These are phyloP conservation scores for Ceratobasidium sp. DNA, from an alignment of 1,284 basidiomycete genomes.

Conservation along the genomic window DNA sequence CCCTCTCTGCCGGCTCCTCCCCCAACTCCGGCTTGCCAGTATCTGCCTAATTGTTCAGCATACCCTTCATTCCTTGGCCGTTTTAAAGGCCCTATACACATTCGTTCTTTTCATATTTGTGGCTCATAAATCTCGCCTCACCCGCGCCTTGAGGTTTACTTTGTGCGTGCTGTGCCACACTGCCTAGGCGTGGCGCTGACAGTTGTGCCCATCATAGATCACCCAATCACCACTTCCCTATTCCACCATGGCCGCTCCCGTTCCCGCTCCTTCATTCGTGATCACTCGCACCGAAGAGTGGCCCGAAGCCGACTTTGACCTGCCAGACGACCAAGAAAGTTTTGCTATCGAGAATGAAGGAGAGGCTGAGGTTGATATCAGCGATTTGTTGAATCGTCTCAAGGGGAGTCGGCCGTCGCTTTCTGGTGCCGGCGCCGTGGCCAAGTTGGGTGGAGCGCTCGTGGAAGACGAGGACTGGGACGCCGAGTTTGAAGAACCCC, in stretches of 20 bases:
- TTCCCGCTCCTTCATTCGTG: conserved; percentile 38
- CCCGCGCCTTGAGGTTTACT: conserved; percentile 34
- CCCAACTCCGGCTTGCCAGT: not conserved
- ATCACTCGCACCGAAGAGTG: conserved; percentile 64
- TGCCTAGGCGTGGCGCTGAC: conserved; percentile 23
- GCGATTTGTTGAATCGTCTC: conserved; percentile 5
- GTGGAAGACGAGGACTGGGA: conserved; percentile 73
- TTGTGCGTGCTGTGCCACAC: conserved; percentile 27
- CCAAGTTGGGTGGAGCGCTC: conserved; percentile 39
- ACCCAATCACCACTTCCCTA: conserved; percentile 14
- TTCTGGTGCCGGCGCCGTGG: conserved; percentile 43
- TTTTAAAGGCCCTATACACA: conserved; percentile 31
- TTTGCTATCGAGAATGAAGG: conserved; percentile 70
- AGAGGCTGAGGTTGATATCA: conserved; percentile 47
- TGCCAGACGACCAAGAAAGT: conserved; percentile 75
- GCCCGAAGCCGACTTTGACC: conserved; percentile 81
- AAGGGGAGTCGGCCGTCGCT: conserved; percentile 28
- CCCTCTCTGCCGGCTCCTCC: not conserved
- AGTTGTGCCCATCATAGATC: conserved; percentile 16
- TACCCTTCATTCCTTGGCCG: conserved; percentile 31
- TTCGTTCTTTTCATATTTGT: conserved; percentile 25
- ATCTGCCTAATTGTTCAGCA: not conserved
- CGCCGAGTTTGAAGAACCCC: conserved; percentile 67
- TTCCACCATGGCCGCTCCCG: conserved; percentile 27
- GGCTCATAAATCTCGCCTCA: conserved; percentile 35